These are phyloP conservation scores for Penicillium glabrum DNA, from an alignment of 2,329 filamentous ascomycete species.

Conservation along the genomic window DNA sequence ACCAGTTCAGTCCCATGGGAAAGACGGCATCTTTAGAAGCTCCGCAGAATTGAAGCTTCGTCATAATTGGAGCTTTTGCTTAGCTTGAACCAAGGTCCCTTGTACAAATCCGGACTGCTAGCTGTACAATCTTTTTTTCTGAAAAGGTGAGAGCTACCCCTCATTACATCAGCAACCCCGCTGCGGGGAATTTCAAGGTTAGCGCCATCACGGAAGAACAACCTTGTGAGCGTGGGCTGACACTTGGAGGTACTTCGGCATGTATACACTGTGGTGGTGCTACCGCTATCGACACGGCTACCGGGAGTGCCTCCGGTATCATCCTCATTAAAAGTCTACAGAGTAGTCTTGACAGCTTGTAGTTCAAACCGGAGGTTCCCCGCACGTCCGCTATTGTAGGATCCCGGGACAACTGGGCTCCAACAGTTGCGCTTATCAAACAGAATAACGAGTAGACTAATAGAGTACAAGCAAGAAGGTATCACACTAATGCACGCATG, in stretches of 20 bases:
- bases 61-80: too few species aligned
- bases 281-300: neutral
- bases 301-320: neutral
- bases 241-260: neutral
- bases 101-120: neutral
- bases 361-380: slow-evolving; percentile 7
- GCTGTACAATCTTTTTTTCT: neutral
- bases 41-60: neutral
- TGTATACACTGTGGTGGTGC: neutral
- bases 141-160: slow-evolving; percentile 14
- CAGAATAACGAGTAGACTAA: neutral
- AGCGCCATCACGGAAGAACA: neutral
- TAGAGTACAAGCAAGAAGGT: neutral
- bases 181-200: slow-evolving; percentile 8
- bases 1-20: neutral
- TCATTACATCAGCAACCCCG: slow-evolving; percentile 25
- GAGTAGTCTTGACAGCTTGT: neutral
- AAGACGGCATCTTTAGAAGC: neutral
- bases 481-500: slow-evolving; percentile 2
- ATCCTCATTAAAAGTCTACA: neutral
- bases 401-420: neutral
- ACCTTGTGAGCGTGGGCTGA: neutral
- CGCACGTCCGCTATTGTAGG: slow-evolving; percentile 3
- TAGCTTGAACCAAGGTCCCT: neutral
- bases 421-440: neutral